Evolutionary conservation across 306 rosid species (phyloP).

Genomic region (Hippophae gyantsensis): DNA sequence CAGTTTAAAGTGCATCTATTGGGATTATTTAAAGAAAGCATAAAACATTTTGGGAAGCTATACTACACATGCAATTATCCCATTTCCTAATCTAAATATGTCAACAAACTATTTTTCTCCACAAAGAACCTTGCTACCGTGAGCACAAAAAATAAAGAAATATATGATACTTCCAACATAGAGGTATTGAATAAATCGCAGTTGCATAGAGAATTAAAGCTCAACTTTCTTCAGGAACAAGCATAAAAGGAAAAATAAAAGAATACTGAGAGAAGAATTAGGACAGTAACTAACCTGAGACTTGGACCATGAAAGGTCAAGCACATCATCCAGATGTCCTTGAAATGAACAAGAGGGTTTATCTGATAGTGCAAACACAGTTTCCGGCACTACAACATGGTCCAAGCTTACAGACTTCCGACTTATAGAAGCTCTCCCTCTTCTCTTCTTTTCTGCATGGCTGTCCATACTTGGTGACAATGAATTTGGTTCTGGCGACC

Average conservation of each 20-base stretch:
- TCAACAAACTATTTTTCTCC: too few species aligned
- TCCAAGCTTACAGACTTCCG: conserved; percentile 80
- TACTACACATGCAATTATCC: too few species aligned
- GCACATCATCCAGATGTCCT: conserved; percentile 84
- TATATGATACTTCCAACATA: too few species aligned
- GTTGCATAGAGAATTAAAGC: neutral
- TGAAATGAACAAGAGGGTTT: conserved; percentile 76
- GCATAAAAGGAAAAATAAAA: neutral
- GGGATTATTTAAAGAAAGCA: neutral
- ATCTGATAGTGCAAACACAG: conserved; percentile 71
- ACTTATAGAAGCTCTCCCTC: conserved; percentile 69
- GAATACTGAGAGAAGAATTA: conserved; percentile 4
- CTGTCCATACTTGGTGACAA: conserved; percentile 47
- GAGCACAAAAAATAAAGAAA: too few species aligned
- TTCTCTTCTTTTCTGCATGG: conserved; percentile 63
- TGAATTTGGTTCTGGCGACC: conserved; percentile 55
- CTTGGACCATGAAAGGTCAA: conserved; percentile 98
- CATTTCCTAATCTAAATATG: too few species aligned
- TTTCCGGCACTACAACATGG: conserved; percentile 57
- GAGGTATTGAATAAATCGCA: neutral
- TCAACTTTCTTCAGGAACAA: neutral
- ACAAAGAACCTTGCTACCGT: too few species aligned
- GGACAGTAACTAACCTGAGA: conserved; percentile 68
- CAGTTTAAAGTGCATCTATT: too few species aligned
- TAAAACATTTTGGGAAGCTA: neutral